phyloP scores from a whole-genome alignment of 768 basidiomycete genomes.

The Tricholoma furcatifolium region DNA sequence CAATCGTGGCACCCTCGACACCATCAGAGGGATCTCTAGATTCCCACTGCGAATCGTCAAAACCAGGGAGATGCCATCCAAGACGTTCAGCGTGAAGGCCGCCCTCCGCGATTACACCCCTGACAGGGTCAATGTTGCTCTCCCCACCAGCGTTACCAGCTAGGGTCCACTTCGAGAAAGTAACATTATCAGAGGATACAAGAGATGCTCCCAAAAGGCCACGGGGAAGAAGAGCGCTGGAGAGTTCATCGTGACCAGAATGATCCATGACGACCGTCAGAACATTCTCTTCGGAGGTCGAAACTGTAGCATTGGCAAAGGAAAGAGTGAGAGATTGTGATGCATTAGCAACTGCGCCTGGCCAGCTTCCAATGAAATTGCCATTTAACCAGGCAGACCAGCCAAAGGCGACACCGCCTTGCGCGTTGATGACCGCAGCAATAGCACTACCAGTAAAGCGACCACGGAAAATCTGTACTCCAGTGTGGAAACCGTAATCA shows the following conservation, averaged over 20 bases:
- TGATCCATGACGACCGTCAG: constrained; percentile 11
- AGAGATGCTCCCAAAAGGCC: constrained; percentile 8
- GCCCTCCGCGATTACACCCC: constrained; percentile 10
- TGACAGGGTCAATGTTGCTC: constrained; percentile 9
- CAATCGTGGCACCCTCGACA: constrained; percentile 2
- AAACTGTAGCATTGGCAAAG: constrained; percentile 4
- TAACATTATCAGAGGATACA: background rate
- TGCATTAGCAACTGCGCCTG: background rate
- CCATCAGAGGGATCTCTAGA: constrained; percentile 2
- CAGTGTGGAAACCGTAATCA: constrained; percentile 10
- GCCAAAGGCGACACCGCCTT: constrained; percentile 10
- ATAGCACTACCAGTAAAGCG: constrained; percentile 6
- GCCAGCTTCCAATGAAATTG: constrained; percentile 7
- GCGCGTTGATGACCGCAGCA: constrained; percentile 1
- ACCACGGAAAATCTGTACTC: constrained; percentile 10
- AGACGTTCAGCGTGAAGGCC: constrained; percentile 8
- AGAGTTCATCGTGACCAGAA: constrained; percentile 9
- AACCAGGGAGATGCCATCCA: constrained; percentile 13
- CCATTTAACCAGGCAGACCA: constrained; percentile 12
- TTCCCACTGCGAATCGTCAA: constrained; percentile 8
- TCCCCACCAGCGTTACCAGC: constrained; percentile 9
- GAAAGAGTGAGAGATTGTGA: background rate
- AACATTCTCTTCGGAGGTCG: background rate
- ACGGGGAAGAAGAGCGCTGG: constrained; percentile 6
- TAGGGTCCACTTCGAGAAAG: constrained; percentile 8